phyloP scores from a whole-genome alignment of 2,329 filamentous ascomycete genomes.

The Fusarium lateritium region DNA sequence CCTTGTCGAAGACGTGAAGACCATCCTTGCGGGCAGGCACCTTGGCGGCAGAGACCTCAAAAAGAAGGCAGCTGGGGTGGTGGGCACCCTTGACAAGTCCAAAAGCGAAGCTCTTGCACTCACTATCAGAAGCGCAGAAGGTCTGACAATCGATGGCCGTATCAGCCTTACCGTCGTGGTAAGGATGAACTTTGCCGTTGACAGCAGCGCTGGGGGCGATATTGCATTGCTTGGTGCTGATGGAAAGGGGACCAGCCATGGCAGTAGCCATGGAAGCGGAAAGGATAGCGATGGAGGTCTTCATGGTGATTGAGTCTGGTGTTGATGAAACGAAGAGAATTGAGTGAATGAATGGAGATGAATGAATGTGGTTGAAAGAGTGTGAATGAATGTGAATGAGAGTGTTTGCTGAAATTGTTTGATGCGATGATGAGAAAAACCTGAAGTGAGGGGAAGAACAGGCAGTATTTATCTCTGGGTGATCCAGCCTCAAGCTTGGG shows the following conservation, averaged over 20 bases:
- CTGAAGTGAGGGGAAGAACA: too few species aligned
- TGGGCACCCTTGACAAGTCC: neutral
- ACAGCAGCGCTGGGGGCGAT: neutral
- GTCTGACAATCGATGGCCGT: constrained; percentile 18
- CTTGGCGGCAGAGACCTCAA: neutral
- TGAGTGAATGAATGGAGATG: neutral
- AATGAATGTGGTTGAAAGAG: constrained; percentile 4
- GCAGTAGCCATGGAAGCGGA: constrained; percentile 8
- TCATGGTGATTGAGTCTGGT: constrained; percentile 7
- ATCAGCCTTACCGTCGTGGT: constrained; percentile 1
- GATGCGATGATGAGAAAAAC: constrained; percentile 2
- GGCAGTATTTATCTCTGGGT: constrained; percentile 8
- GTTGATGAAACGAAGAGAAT: neutral
- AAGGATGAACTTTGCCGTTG: constrained; percentile 5
- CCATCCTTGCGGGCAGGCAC: constrained; percentile 9
- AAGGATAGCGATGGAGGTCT: constrained; percentile 14
- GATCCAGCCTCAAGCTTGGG: fast-evolving
- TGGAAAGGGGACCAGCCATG: constrained; percentile 6
- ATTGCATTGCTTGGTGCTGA: constrained; percentile 8
- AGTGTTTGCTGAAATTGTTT: neutral
- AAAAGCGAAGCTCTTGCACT: constrained; percentile 15
- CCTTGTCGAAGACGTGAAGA: constrained; percentile 18
- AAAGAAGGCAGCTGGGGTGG: constrained; percentile 8
- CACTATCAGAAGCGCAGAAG: constrained; percentile 11
- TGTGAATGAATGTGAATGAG: neutral